A percentile compares a stretch with the other conserved stretches of the same genome.
Conservation (phyloP, 2,329 filamentous ascomycete genomes). For the Chaetomium globosum region DNA sequence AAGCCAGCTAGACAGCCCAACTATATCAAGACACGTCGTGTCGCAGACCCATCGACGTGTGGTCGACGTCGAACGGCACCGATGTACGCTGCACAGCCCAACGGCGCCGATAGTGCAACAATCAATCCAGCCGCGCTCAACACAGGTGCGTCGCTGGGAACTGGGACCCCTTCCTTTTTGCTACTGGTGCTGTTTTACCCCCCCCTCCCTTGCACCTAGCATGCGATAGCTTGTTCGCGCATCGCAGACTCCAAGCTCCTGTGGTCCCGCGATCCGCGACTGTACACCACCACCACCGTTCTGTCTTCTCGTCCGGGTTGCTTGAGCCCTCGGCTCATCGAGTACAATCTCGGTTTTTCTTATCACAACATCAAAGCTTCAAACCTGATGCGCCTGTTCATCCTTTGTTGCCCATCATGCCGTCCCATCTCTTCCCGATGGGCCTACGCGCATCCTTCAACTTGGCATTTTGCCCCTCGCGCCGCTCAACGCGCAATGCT, state of each 20-base stretch:
- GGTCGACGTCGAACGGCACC: slow-evolving; percentile 50
- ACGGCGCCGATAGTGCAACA: slow-evolving; percentile 80
- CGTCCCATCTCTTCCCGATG: background rate
- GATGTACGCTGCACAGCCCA: slow-evolving; percentile 66
- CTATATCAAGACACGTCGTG: slow-evolving; percentile 65
- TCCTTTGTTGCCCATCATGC: background rate
- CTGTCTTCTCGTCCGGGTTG: background rate
- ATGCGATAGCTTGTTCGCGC: background rate
- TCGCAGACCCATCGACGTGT: slow-evolving; percentile 52
- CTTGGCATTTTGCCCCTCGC: background rate
- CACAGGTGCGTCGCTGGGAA: slow-evolving; percentile 61
- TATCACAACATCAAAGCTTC: background rate
- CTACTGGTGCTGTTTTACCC: slow-evolving; percentile 15
- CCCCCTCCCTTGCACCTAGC: slow-evolving; percentile 8
- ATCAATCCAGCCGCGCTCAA: slow-evolving; percentile 89
- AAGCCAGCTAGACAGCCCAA: slow-evolving; percentile 60
- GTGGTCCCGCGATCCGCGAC: slow-evolving; percentile 10
- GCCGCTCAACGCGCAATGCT: slow-evolving; percentile 35
- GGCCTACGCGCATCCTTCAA: background rate
- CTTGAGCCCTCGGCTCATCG: background rate
- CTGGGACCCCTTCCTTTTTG: slow-evolving; percentile 24
- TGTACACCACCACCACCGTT: background rate
- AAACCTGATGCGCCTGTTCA: background rate
- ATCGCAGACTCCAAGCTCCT: background rate
- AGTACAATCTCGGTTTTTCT: background rate